Evolutionary conservation across 208 protist species (phyloP).

Genomic region (Acanthamoeba royreba): DNA sequence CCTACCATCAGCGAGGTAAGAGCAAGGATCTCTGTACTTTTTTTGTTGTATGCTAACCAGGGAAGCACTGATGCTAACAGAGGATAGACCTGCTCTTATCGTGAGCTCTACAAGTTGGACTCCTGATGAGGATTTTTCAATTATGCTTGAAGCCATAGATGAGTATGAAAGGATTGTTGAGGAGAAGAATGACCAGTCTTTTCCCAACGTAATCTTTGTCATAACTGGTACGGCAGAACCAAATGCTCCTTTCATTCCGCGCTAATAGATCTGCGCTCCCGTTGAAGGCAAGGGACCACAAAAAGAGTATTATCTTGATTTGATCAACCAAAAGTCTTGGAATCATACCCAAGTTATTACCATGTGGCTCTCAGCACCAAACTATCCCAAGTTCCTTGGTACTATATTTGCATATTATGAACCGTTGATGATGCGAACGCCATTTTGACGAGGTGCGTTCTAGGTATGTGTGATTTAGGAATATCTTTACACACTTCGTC

Average conservation of each 20-base stretch:
- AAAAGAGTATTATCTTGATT: conserved; percentile 59
- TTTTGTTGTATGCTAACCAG: too few species aligned
- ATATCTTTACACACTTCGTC: conserved; percentile 93
- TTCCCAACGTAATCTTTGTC: conserved; percentile 61
- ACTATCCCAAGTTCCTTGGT: conserved; percentile 90
- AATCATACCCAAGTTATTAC: conserved; percentile 84
- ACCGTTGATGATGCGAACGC: neutral
- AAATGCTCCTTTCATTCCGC: neutral
- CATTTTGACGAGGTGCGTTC: neutral
- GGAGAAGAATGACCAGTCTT: neutral
- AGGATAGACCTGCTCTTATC: conserved; percentile 77
- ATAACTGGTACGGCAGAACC: conserved; percentile 75
- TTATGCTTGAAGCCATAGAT: conserved; percentile 88
- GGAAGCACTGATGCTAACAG: too few species aligned
- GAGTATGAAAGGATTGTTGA: conserved; percentile 82
- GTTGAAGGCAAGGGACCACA: conserved; percentile 71
- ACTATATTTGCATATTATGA: neutral
- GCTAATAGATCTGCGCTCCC: neutral
- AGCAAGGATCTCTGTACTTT: neutral
- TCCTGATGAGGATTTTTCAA: conserved; percentile 93
- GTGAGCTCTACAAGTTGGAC: conserved; percentile 95
- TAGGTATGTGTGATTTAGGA: conserved; percentile 88
- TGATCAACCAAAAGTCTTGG: conserved; percentile 66
- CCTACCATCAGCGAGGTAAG: neutral
- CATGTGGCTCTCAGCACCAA: conserved; percentile 87